Evolutionary conservation across 2,329 filamentous ascomycete species (phyloP).

Genomic region (Escovopsis sp.): DNA sequence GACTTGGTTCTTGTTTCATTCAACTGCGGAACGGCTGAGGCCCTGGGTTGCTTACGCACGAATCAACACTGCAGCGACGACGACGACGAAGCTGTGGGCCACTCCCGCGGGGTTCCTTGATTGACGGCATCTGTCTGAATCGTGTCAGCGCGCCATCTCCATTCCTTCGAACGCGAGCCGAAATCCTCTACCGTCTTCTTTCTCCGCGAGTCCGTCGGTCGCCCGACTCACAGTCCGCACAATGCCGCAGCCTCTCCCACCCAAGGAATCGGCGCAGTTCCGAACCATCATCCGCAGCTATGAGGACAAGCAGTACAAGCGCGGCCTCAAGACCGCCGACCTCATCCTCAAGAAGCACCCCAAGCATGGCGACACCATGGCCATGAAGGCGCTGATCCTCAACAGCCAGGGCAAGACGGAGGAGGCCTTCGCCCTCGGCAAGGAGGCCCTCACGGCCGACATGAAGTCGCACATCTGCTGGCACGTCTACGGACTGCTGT

Average conservation of each 20-base stretch:
- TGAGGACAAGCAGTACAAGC: conserved; percentile 96
- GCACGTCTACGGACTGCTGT: conserved; percentile 95
- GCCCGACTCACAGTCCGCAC: conserved; percentile 8
- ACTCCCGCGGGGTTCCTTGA: not conserved
- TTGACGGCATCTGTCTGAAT: not conserved
- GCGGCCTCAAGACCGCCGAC: conserved; percentile 84
- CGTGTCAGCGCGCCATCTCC: not conserved
- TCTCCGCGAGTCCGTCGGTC: not conserved
- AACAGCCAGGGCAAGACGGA: conserved; percentile 85
- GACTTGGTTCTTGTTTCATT: no score
- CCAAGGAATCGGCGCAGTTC: conserved; percentile 91
- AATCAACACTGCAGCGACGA: not conserved
- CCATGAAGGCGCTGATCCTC: conserved; percentile 96
- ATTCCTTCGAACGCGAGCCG: not conserved
- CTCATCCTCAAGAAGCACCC: conserved; percentile 91
- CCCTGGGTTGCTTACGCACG: no score
- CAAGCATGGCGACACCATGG: conserved; percentile 94
- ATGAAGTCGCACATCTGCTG: conserved; percentile 99
- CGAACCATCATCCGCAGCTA: conserved; percentile 89
- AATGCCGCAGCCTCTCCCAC: conserved; percentile 60
- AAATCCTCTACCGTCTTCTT: not conserved
- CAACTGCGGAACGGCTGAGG: no score
- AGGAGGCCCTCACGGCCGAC: conserved; percentile 81
- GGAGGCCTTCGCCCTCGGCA: conserved; percentile 86
- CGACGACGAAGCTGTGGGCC: not conserved